Conservation (phyloP, 148 eudicot genomes). For the Mesembryanthemum crystallinum region DNA sequence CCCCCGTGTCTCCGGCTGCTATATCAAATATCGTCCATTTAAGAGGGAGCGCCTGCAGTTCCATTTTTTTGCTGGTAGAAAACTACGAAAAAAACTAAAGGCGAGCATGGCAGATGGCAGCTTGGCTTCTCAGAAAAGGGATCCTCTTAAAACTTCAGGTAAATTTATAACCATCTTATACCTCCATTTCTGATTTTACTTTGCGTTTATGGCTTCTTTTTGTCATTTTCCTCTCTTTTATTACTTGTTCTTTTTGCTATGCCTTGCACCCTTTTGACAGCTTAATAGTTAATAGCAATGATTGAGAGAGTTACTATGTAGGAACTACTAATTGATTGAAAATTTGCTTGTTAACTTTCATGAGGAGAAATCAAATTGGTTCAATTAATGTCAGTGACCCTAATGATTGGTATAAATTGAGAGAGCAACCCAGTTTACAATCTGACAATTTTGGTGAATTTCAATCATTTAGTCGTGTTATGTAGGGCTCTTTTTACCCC, state of each 20-base stretch:
- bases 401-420: not conserved
- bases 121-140: constrained; percentile 53
- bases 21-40: too few species aligned
- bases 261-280: too few species aligned
- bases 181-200: not conserved
- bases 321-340: not conserved
- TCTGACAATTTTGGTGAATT: not conserved
- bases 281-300: too few species aligned
- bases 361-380: not conserved
- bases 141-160: constrained; percentile 73
- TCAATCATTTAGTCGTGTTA: not conserved
- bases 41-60: too few species aligned
- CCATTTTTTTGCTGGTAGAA: too few species aligned
- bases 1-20: too few species aligned
- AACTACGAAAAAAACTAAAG: not conserved
- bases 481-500: not conserved
- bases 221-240: not conserved
- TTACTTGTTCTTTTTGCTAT: not conserved
- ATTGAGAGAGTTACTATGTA: not conserved
- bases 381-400: not conserved
- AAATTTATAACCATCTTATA: constrained; percentile 1
- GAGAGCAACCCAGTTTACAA: not conserved
- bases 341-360: not conserved
- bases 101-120: constrained; percentile 57
- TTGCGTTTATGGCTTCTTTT: not conserved